Base-by-base conservation (phyloP, 2,329 filamentous ascomycete species). In the Trichoderma citrinoviride region DNA sequence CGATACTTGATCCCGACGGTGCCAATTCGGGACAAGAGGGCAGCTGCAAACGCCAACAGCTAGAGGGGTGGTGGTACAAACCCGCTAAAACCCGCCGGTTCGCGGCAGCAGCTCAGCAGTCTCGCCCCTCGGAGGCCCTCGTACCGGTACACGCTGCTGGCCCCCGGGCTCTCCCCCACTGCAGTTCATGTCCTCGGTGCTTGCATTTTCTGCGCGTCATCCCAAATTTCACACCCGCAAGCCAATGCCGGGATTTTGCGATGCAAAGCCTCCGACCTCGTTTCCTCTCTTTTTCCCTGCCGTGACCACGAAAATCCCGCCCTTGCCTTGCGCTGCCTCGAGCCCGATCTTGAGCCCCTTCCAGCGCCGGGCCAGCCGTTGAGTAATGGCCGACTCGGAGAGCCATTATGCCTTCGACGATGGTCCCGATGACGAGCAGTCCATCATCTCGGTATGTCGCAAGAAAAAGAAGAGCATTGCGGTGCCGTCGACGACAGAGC, bases 391-490 rank as follows among this genome's bases (percentile, higher is more conserved):
- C 71, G 77, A 79, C 66, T 71, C 75, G 66, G 79, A 81, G 70
- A 75, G 77, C 70, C 76, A 79, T 67, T 78, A 82, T 75, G 79
- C 74, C 71, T 81, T 80, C 72, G 79, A 81, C 65, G 81, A 82
- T 72, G 77, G 74, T 71, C 76, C 75, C 70, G 79, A 81, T 70
- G 80, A 81, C 70, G 80, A 83, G 70, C 79, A 79, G 74, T 81
- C 81, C 66, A 79, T 83, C 69, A 76, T 79, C 69, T 78, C 77
- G 69, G 77, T 79, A 68, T 54, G 70, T 71, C 57, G 57, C 57
- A 44, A 58, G 19, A 8, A 29, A 3, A 40, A 17, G 21, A 41
- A 15, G 8, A 55, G 49, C 63, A 40, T 49, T 27, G 63, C 70
- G 67, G 77, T 76, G 67, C 27, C 56, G 14, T 23, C 64, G 65